Conservation (phyloP, 495 filamentous ascomycete genomes). For the Geoglossum glabrum region DNA sequence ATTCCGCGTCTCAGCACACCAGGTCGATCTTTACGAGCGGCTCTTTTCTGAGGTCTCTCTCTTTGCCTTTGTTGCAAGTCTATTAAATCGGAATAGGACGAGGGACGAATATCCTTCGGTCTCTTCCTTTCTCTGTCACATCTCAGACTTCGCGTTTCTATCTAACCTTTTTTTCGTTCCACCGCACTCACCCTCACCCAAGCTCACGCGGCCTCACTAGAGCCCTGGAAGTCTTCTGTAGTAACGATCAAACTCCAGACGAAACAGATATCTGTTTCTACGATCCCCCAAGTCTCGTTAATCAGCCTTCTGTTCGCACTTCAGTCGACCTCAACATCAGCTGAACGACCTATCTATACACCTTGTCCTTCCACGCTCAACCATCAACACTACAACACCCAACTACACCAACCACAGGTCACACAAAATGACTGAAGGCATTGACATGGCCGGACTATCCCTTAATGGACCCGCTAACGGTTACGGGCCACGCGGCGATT, state of each 20-base stretch:
- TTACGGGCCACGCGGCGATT: constrained; percentile 13
- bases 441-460: constrained; percentile 74
- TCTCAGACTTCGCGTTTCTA: not conserved
- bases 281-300: not conserved
- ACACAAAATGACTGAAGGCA: constrained; percentile 73
- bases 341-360: not conserved
- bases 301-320: not conserved
- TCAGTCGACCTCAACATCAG: not conserved
- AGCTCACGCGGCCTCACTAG: not conserved
- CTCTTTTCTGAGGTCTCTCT: constrained; percentile 2
- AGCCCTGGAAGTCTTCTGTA: not conserved
- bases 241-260: not conserved
- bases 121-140: not conserved
- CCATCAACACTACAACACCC: not conserved
- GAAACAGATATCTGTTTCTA: not conserved
- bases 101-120: not conserved
- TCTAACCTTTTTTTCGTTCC: not conserved
- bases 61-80: not conserved
- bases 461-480: constrained; percentile 51
- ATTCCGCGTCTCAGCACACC: not conserved
- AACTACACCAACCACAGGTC: not conserved
- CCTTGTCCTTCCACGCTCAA: not conserved
- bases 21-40: constrained; percentile 2
- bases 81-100: not conserved
- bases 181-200: not conserved